Evolutionary conservation across 2,329 filamentous ascomycete genomes (phyloP).

Genomic region (Pyrenochaeta sp.): DNA sequence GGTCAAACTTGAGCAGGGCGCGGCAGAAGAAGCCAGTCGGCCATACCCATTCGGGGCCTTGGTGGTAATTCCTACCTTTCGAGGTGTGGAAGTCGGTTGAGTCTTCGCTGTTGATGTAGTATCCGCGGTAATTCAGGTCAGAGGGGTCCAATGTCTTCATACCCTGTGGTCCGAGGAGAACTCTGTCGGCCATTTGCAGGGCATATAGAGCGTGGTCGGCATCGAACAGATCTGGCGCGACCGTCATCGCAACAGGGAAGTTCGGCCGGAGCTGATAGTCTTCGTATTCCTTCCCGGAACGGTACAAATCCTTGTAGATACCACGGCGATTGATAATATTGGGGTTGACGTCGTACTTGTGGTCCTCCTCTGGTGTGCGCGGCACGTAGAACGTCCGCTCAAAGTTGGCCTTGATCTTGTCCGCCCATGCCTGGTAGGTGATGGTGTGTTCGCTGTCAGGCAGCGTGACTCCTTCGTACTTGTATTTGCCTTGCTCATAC

Average conservation of each 20-base stretch:
- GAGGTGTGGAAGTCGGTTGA: conserved; percentile 88
- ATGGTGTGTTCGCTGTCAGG: conserved; percentile 66
- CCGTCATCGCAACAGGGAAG: conserved; percentile 94
- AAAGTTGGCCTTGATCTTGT: conserved; percentile 82
- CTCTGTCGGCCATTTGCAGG: conserved; percentile 79
- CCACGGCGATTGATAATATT: conserved; percentile 85
- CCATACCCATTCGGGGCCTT: conserved; percentile 98
- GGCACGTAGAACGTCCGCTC: conserved; percentile 94
- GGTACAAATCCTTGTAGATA: conserved; percentile 98
- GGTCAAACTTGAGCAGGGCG: conserved; percentile 88
- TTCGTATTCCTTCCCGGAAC: conserved; percentile 92
- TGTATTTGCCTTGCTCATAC: conserved; percentile 72
- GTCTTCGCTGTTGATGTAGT: conserved; percentile 96
- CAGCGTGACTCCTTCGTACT: conserved; percentile 75
- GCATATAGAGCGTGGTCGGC: conserved; percentile 79
- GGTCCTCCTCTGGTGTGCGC: conserved; percentile 71
- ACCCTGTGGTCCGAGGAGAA: conserved; percentile 84
- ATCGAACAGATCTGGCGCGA: conserved; percentile 87
- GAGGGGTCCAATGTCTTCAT: conserved; percentile 95
- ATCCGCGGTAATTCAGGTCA: conserved; percentile 91
- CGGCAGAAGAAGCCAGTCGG: conserved; percentile 95
- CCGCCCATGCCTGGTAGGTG: conserved; percentile 80
- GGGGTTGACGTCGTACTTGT: conserved; percentile 80
- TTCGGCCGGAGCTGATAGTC: conserved; percentile 97
- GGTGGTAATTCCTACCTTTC: conserved; percentile 97